Evolutionary conservation across 2,329 filamentous ascomycete species (phyloP).

Genomic region (Metarhizium anisopliae): DNA sequence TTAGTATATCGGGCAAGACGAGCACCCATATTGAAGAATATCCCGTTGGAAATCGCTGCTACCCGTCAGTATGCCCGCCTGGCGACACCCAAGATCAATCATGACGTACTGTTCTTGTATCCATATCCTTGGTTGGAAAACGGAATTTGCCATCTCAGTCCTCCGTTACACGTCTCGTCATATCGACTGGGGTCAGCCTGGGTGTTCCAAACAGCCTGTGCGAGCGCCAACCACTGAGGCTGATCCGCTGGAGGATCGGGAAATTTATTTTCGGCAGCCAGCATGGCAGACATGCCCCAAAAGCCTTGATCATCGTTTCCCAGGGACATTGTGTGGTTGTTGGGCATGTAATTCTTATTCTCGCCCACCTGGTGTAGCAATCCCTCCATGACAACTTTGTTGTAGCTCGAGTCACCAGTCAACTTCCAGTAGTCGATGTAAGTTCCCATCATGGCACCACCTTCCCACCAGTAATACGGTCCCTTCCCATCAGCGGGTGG

Average conservation of each 20-base stretch:
- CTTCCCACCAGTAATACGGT: slow-evolving; percentile 69
- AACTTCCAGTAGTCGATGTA: slow-evolving; percentile 63
- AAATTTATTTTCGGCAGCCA: slow-evolving; percentile 56
- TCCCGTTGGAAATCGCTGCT: slow-evolving; percentile 49
- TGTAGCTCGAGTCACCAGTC: slow-evolving; percentile 56
- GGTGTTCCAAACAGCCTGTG: slow-evolving; percentile 61
- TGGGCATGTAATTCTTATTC: slow-evolving; percentile 49
- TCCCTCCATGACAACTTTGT: slow-evolving; percentile 45
- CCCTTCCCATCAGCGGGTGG: slow-evolving; percentile 37
- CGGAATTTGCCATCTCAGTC: slow-evolving; percentile 71
- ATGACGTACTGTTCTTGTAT: slow-evolving; percentile 57
- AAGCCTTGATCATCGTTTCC: slow-evolving; percentile 66
- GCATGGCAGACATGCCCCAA: slow-evolving; percentile 60
- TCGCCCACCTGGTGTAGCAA: slow-evolving; percentile 51
- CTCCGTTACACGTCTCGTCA: slow-evolving; percentile 54
- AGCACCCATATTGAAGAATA: slow-evolving; percentile 56
- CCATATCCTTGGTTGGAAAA: slow-evolving; percentile 65
- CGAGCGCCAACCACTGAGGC: slow-evolving; percentile 55
- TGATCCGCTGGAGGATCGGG: slow-evolving; percentile 45
- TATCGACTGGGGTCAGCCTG: slow-evolving; percentile 54
- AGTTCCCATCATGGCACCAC: slow-evolving; percentile 58
- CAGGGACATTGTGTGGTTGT: slow-evolving; percentile 47
- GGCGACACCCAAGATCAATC: neutral
- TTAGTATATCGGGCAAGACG: slow-evolving; percentile 63
- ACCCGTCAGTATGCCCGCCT: slow-evolving; percentile 1